Percentiles rank a stretch among this genome's conserved stretches.
Evolutionary conservation across 179 eudicot species (phyloP).

Genomic region (Silene noctiflora): DNA sequence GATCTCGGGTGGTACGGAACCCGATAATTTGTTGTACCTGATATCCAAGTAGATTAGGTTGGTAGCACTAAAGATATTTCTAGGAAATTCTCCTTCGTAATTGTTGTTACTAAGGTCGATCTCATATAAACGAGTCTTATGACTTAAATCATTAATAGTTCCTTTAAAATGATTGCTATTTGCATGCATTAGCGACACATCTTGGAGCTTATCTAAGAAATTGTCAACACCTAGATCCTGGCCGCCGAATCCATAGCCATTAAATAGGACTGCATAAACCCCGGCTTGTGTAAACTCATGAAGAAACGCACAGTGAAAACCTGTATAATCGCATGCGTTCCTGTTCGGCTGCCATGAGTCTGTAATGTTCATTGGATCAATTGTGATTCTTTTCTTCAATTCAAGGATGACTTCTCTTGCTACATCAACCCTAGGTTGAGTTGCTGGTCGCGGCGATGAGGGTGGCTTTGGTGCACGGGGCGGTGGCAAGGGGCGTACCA

Average conservation of each 20-base stretch:
- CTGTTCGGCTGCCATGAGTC: constrained; percentile 26
- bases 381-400: constrained; percentile 24
- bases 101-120: constrained; percentile 50
- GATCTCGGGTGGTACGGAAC: constrained; percentile 35
- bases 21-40: constrained; percentile 40
- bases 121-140: constrained; percentile 31
- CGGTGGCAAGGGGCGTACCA: neutral
- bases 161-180: constrained; percentile 42
- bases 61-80: constrained; percentile 20
- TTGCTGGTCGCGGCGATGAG: neutral
- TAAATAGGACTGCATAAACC: constrained; percentile 31
- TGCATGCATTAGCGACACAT: constrained; percentile 40
- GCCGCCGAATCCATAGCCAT: constrained; percentile 28
- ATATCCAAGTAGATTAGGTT: constrained; percentile 40
- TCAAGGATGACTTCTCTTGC: constrained; percentile 26
- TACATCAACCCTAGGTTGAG: neutral
- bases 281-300: constrained; percentile 9
- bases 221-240: constrained; percentile 17
- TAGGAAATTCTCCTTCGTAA: constrained; percentile 30
- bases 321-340: constrained; percentile 32
- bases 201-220: constrained; percentile 32
- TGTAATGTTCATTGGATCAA: constrained; percentile 25
- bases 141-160: constrained; percentile 24
- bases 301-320: constrained; percentile 30
- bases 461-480: neutral